Percentiles rank a stretch among this genome's conserved stretches.
Evolutionary conservation across 2,329 filamentous ascomycete genomes (phyloP).

Genomic region (Phoma herbarum): DNA sequence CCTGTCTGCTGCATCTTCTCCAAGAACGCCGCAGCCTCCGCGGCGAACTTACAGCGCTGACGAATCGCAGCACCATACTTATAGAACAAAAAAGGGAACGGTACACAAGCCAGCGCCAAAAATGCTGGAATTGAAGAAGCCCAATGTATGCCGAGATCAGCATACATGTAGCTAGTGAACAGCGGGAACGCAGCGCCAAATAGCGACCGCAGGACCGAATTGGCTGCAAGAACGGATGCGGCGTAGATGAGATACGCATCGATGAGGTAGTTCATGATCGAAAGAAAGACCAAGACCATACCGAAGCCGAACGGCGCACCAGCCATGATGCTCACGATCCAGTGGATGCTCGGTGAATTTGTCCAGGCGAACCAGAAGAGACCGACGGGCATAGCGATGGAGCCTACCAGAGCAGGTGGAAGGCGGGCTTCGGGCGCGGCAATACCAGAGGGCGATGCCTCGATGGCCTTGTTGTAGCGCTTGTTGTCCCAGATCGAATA

Average conservation of each 20-base stretch:
- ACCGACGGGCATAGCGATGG: constrained; percentile 62
- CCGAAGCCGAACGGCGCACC: constrained; percentile 57
- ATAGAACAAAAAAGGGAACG: constrained; percentile 74
- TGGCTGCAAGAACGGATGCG: constrained; percentile 48
- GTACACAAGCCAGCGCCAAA: constrained; percentile 55
- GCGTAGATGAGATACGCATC: constrained; percentile 61
- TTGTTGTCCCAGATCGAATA: constrained; percentile 50
- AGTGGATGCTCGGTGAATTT: constrained; percentile 60
- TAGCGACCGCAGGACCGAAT: constrained; percentile 56
- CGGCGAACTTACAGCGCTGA: constrained; percentile 70
- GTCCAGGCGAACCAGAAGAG: constrained; percentile 49
- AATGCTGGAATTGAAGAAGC: constrained; percentile 58
- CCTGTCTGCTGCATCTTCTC: constrained; percentile 45
- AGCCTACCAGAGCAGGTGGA: constrained; percentile 66
- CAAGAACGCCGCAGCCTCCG: constrained; percentile 69
- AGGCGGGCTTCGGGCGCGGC: constrained; percentile 68
- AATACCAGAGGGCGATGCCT: constrained; percentile 14
- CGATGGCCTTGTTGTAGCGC: constrained; percentile 44
- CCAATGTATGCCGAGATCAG: constrained; percentile 58
- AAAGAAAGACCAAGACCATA: constrained; percentile 44
- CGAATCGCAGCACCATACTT: constrained; percentile 71
- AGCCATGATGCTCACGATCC: constrained; percentile 62
- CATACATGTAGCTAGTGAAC: constrained; percentile 58
- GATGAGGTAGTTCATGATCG: constrained; percentile 71
- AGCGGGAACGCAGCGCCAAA: constrained; percentile 59